These are phyloP conservation scores for Halenospora varia DNA, from an alignment of 495 filamentous ascomycete genomes.

Conservation along the genomic window DNA sequence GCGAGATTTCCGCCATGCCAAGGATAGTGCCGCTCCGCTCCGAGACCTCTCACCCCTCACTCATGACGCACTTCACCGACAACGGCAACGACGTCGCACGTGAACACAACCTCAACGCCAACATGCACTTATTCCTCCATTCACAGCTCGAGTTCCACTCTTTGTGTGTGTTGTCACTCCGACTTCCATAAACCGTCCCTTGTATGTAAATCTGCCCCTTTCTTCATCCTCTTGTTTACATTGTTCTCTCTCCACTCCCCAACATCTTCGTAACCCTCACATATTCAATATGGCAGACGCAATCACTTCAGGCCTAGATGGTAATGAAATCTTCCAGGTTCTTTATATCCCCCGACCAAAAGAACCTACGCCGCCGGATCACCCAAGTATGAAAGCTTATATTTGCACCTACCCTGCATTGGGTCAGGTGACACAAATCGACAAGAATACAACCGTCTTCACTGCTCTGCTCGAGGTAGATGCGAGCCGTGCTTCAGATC, in stretches of 20 bases:
- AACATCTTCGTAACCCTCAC: no score
- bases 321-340: conserved; percentile 23
- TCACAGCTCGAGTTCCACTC: conserved; percentile 2
- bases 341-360: conserved; percentile 25
- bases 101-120: not conserved
- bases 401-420: conserved; percentile 58
- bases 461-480: conserved; percentile 70
- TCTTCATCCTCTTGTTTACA: conserved; percentile 6
- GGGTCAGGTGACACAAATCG: conserved; percentile 61
- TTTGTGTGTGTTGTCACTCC: conserved; percentile 3
- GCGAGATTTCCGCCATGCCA: no score
- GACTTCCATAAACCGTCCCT: conserved; percentile 1
- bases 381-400: conserved; percentile 29
- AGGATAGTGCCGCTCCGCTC: not conserved
- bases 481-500: conserved; percentile 44
- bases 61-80: conserved; percentile 1
- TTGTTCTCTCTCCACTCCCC: not conserved
- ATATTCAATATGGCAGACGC: conserved; percentile 17
- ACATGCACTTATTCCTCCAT: not conserved
- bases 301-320: conserved; percentile 15
- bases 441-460: conserved; percentile 49
- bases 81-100: not conserved
- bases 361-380: conserved; percentile 16
- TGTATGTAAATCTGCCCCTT: conserved; percentile 2
- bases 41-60: not conserved